phyloP scores from a whole-genome alignment of 2,329 filamentous ascomycete genomes.

The Pseudofabraea citricarpa region DNA sequence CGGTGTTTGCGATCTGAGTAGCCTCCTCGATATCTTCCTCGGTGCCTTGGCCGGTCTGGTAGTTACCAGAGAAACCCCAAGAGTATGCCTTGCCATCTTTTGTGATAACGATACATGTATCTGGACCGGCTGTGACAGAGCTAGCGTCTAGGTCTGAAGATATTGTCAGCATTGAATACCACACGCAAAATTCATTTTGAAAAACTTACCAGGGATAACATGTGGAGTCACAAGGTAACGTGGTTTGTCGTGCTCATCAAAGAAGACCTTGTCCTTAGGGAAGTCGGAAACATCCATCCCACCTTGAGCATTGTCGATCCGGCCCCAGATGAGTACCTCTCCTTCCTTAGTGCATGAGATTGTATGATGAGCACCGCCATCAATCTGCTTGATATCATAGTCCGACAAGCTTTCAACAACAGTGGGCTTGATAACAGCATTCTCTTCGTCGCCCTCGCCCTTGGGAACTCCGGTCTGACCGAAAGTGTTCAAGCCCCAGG shows the following conservation, averaged over 20 bases:
- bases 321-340: constrained; percentile 56
- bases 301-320: constrained; percentile 46
- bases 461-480: constrained; percentile 69
- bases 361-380: constrained; percentile 74
- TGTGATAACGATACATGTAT: constrained; percentile 70
- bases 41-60: constrained; percentile 73
- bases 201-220: constrained; percentile 42
- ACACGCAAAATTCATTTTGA: too few relatives aligned
- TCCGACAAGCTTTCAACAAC: constrained; percentile 60
- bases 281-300: constrained; percentile 54
- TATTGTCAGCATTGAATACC: neutral
- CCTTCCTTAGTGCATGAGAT: constrained; percentile 54
- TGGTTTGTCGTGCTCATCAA: constrained; percentile 59
- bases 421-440: constrained; percentile 67
- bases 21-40: constrained; percentile 77
- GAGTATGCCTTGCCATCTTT: constrained; percentile 65
- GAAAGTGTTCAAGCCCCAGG: constrained; percentile 86
- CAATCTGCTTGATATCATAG: constrained; percentile 61
- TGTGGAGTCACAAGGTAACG: constrained; percentile 68
- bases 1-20: constrained; percentile 79
- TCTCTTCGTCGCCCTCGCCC: constrained; percentile 61
- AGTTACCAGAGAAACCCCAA: constrained; percentile 78
- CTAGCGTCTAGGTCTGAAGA: constrained; percentile 46
- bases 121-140: constrained; percentile 58
- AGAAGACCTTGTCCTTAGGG: constrained; percentile 53